Percentiles rank a stretch among this genome's conserved stretches.
Conservation (phyloP, 768 basidiomycete genomes). For the Strobilomyces confusus region DNA sequence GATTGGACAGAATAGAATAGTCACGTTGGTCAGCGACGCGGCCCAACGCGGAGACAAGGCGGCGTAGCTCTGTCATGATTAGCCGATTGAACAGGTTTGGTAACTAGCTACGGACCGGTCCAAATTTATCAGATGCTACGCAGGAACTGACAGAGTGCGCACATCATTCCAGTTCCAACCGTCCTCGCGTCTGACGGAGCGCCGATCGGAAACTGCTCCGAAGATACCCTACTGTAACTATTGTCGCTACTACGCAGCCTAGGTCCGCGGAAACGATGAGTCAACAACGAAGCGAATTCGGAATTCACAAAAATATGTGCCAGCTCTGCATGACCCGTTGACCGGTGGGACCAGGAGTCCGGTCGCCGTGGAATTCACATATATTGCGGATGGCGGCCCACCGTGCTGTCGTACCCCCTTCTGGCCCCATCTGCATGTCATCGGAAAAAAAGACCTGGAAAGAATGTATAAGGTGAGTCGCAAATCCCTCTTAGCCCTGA, state of each 20-base stretch:
- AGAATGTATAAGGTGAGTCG: slow-evolving; percentile 33
- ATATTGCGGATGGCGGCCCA: neutral
- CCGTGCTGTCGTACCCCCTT: neutral
- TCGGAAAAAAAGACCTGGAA: slow-evolving; percentile 32
- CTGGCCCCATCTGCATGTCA: slow-evolving; percentile 5
- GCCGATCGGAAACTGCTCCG: neutral
- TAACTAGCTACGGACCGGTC: neutral
- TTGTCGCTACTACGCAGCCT: too few species aligned
- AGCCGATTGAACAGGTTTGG: neutral
- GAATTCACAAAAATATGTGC: neutral
- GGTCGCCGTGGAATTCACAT: neutral
- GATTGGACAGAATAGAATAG: slow-evolving; percentile 10
- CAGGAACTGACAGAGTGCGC: too few species aligned
- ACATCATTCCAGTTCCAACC: too few species aligned
- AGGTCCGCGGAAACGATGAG: neutral
- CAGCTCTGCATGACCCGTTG: neutral
- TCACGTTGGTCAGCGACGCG: neutral
- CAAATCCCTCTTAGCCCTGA: neutral
- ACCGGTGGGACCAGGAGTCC: neutral
- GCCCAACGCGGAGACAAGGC: slow-evolving; percentile 3
- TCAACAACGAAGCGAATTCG: slow-evolving; percentile 3
- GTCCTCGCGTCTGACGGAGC: too few species aligned
- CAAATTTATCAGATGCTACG: too few species aligned
- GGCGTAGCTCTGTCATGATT: neutral
- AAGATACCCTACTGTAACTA: neutral